phyloP scores from a whole-genome alignment of 2,329 filamentous ascomycete species.

The Talaromyces verruculosus region DNA sequence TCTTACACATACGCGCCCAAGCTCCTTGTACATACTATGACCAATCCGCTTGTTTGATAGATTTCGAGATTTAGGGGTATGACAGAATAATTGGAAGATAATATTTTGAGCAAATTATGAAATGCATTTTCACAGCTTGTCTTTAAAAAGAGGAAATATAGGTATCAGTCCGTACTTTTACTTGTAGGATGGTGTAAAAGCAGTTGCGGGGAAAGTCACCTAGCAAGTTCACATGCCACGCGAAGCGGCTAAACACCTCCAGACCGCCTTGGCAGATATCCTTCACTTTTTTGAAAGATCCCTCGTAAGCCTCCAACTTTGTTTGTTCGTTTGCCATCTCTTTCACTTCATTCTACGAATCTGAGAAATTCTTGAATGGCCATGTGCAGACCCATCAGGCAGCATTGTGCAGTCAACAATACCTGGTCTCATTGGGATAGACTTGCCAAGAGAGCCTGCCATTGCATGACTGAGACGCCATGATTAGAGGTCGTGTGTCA shows the following conservation, averaged over 20 bases:
- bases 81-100: neutral
- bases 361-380: neutral
- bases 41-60: neutral
- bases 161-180: neutral
- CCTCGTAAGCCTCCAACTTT: neutral
- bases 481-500: constrained; percentile 38
- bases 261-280: constrained; percentile 19
- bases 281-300: too few relatives aligned
- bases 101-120: neutral
- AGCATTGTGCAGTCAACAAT: constrained; percentile 9
- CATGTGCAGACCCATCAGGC: constrained; percentile 4
- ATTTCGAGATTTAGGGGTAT: neutral
- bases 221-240: neutral
- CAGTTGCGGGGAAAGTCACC: constrained; percentile 6
- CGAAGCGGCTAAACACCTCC: constrained; percentile 4
- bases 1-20: neutral
- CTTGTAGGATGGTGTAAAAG: neutral
- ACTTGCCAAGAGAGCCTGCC: constrained; percentile 24
- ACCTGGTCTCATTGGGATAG: constrained; percentile 7
- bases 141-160: neutral
- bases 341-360: neutral
- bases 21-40: neutral
- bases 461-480: constrained; percentile 36
- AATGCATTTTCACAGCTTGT: neutral
- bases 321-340: neutral